These are phyloP conservation scores for Colletotrichum sp. DNA, from an alignment of 2,329 filamentous ascomycete species.

Conservation along the genomic window DNA sequence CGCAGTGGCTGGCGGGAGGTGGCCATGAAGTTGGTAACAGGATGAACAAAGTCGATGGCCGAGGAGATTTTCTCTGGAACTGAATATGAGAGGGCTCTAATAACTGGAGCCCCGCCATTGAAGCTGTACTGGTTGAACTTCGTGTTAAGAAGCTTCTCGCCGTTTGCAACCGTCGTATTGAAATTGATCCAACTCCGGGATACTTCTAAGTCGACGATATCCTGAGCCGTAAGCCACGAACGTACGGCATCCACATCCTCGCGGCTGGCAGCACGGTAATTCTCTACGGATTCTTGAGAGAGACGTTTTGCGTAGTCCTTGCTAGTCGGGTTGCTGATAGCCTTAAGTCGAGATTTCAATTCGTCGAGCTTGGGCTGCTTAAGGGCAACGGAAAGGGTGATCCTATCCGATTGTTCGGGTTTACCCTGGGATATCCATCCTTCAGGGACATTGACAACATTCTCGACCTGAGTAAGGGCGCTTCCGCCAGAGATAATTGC, in stretches of 20 bases:
- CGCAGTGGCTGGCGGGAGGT: slow-evolving; percentile 26
- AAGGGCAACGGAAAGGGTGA: neutral
- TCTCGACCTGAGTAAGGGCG: neutral
- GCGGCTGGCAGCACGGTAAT: neutral
- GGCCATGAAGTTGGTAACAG: slow-evolving; percentile 54
- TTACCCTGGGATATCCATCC: neutral
- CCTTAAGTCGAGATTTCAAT: neutral
- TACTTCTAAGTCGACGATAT: slow-evolving; percentile 34
- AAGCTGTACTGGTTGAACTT: slow-evolving; percentile 47
- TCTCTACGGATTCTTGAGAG: neutral
- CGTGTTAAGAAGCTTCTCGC: slow-evolving; percentile 40
- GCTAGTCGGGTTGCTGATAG: neutral
- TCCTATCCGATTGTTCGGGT: neutral
- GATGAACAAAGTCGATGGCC: slow-evolving; percentile 51
- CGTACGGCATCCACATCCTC: slow-evolving; percentile 39
- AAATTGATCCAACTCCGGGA: slow-evolving; percentile 49
- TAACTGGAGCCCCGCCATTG: slow-evolving; percentile 35
- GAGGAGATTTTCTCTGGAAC: slow-evolving; percentile 43
- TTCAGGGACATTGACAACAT: neutral
- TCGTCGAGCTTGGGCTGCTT: neutral
- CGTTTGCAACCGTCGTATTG: slow-evolving; percentile 41
- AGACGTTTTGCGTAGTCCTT: neutral
- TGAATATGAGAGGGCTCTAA: slow-evolving; percentile 49
- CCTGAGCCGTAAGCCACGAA: slow-evolving; percentile 45
- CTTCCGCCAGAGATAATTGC: neutral